A percentile compares a stretch with the other conserved stretches of the same genome.
These are phyloP conservation scores for thale cress (Arabidopsis thaliana) DNA, from an alignment of 345 rosid genomes.

Conservation along the genomic window TAIR10.1 NC_003070.9:18223501-18224000, in stretches of 20 bases:
- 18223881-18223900: constrained; percentile 79
- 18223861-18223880: constrained; percentile 83
- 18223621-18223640: constrained; percentile 28
- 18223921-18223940: not conserved
- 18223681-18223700: constrained; percentile 66
- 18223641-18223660: not conserved
- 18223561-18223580: constrained; percentile 68
- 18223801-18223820: not conserved
- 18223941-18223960: not conserved
- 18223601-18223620: constrained; percentile 27
- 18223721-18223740: constrained; percentile 87
- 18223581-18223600: constrained; percentile 67
- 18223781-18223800: not conserved
- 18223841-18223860: constrained; percentile 97
- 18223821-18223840: constrained; percentile 68
- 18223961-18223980: not conserved
- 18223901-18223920: constrained; percentile 75
- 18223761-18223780: not conserved
- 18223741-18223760: too few species aligned
- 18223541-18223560: constrained; percentile 79
- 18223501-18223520: constrained; percentile 69
- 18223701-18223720: constrained; percentile 84
- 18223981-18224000: not conserved
- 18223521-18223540: constrained; percentile 81
- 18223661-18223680: constrained; percentile 50